Evolutionary conservation across 768 basidiomycete genomes (phyloP).

Genomic region (Boletus pseudopeckii): DNA sequence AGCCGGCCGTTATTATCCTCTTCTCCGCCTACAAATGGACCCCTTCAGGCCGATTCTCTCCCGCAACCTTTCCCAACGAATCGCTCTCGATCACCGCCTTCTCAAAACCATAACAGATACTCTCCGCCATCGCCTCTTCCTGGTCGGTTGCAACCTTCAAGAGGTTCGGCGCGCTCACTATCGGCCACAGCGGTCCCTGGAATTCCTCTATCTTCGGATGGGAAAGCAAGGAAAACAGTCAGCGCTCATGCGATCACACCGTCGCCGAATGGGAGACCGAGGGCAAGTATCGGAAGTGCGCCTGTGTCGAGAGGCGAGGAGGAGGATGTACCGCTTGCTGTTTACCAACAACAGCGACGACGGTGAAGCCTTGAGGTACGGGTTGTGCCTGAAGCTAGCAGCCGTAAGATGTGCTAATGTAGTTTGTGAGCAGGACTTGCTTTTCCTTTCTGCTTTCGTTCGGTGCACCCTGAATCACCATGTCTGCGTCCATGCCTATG

Average conservation of each 20-base stretch:
- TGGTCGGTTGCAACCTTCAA: constrained; percentile 26
- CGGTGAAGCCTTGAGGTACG: constrained; percentile 31
- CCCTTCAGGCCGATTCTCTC: constrained; percentile 15
- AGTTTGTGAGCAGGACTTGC: constrained; percentile 2
- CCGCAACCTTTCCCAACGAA: constrained; percentile 32
- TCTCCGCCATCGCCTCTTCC: constrained; percentile 29
- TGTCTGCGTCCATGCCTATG: constrained; percentile 2
- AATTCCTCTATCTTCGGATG: constrained; percentile 38
- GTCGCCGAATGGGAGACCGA: constrained; percentile 37
- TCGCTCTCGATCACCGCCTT: constrained; percentile 57
- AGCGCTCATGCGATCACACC: constrained; percentile 60
- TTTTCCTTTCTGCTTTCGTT: background rate
- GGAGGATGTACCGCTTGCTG: constrained; percentile 76
- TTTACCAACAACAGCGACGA: constrained; percentile 75
- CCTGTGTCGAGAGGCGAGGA: constrained; percentile 47
- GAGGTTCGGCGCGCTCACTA: constrained; percentile 60
- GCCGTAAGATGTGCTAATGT: constrained; percentile 6
- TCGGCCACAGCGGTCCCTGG: constrained; percentile 60
- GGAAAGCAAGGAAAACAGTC: constrained; percentile 57
- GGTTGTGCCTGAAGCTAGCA: background rate
- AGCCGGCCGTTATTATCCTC: constrained; percentile 31
- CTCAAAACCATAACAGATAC: constrained; percentile 37
- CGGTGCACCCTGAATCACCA: constrained; percentile 5
- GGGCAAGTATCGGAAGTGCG: constrained; percentile 38
- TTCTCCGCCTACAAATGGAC: constrained; percentile 30